Evolutionary conservation across 768 basidiomycete genomes (phyloP).

Genomic region (Galerina marginata): DNA sequence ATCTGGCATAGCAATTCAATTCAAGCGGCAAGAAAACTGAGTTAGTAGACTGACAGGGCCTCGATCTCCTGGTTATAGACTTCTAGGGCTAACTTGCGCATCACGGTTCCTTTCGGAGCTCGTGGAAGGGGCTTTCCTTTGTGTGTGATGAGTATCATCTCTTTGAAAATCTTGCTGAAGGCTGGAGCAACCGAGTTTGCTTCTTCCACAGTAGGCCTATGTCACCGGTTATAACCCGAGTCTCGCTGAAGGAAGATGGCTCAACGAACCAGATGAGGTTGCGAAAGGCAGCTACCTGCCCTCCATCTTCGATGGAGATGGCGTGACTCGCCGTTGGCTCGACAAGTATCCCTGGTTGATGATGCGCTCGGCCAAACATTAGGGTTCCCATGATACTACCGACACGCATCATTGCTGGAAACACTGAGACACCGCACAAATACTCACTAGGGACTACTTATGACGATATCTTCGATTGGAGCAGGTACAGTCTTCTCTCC

Average conservation of each 20-base stretch:
- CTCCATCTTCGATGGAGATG: constrained; percentile 28
- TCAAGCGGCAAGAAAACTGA: too few species aligned
- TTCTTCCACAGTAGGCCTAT: constrained; percentile 45
- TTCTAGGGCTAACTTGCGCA: constrained; percentile 45
- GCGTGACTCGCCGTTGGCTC: constrained; percentile 28
- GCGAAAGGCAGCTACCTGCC: constrained; percentile 30
- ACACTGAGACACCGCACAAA: constrained; percentile 14
- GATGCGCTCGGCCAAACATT: constrained; percentile 47
- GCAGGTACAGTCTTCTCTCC: constrained; percentile 41
- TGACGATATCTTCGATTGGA: constrained; percentile 34
- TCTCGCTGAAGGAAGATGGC: background rate
- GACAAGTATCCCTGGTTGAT: constrained; percentile 38
- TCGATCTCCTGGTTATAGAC: constrained; percentile 55
- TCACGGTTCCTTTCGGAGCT: constrained; percentile 54
- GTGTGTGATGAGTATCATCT: constrained; percentile 52
- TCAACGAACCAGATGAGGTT: constrained; percentile 42
- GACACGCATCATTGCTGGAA: background rate
- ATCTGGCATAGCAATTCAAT: constrained; percentile 8
- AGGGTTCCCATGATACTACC: constrained; percentile 32
- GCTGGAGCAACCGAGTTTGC: constrained; percentile 47
- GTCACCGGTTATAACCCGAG: background rate
- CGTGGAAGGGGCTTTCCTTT: constrained; percentile 45
- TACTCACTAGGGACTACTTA: constrained; percentile 29
- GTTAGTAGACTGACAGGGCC: constrained; percentile 36
- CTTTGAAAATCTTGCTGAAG: constrained; percentile 52